Base-by-base conservation (phyloP, 139 green algal genomes). In the Volvox africanus region DNA sequence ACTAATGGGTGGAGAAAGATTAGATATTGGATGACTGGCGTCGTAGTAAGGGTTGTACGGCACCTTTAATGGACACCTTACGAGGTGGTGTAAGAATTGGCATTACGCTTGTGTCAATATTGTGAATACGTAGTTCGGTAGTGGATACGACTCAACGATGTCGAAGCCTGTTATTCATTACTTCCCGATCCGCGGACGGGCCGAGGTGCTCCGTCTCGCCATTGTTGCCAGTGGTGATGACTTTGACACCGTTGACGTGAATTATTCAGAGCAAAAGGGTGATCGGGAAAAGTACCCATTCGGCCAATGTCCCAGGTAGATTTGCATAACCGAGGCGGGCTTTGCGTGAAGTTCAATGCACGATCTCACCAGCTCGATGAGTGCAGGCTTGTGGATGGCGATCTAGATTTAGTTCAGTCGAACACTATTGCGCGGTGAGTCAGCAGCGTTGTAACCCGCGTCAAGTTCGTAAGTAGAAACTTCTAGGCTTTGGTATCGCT, bases 401-500 rank as follows among this genome's bases (percentile, higher is more conserved):
- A 95, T 18, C 67, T 93, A 0, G 78, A 94, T 61, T 62, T 96
- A 5, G 80, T 76, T 2, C 94, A 96, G 89, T 86, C n/a, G 61
- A 96, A 96, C 69, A 76, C 94, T 1, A 96, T 96, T 44, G 75
- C 94, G 32, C 71, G 94, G 67, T 88, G 11, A 12, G 33, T 73
- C 24, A 73, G 21, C 12, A 73, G 65, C 65, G 21, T 73, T 28
- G 6, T 30, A 73, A 28, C 65, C 65, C 65, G 21, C 65, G 24
- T 73, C 24, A 2, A 73, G 24, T 30, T 24, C 65, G 24, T 73
- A 24, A 73, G 2, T 73, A 73, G 24, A 73, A 73, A 73, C 21
- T 73, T 24, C 21, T 30, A 26, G 65, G 65, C 65, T 28, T 28
- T 73, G 65, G 9, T 28, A 2, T 73, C 65, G 24, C 65, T 73